phyloP scores from a whole-genome alignment of 108 stramenopile species.

The Cylindrotheca fusiformis region DNA sequence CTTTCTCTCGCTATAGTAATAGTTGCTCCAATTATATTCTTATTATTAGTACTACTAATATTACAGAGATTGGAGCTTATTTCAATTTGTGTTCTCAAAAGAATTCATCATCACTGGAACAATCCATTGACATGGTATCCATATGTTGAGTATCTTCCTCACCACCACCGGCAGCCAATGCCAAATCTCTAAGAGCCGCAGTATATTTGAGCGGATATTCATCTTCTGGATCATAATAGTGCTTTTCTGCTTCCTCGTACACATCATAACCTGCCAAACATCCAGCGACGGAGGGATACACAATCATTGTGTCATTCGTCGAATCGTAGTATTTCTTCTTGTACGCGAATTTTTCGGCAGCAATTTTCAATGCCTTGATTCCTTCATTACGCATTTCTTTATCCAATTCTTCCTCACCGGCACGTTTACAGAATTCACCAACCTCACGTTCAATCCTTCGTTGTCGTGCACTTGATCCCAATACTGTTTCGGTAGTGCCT shows the following conservation, averaged over 20 bases:
- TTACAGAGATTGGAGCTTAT: too few relatives aligned
- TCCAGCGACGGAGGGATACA: slow-evolving; percentile 18
- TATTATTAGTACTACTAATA: too few relatives aligned
- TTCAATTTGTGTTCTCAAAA: too few relatives aligned
- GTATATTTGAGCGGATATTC: slow-evolving; percentile 18
- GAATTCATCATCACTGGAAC: neutral
- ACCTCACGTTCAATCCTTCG: slow-evolving; percentile 8
- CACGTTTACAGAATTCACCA: slow-evolving; percentile 2
- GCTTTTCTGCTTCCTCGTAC: slow-evolving; percentile 29
- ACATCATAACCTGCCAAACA: slow-evolving; percentile 5
- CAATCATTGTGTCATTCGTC: slow-evolving; percentile 6
- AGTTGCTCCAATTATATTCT: too few relatives aligned
- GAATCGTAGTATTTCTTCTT: slow-evolving; percentile 23
- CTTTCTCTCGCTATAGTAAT: too few relatives aligned
- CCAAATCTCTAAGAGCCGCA: slow-evolving; percentile 19
- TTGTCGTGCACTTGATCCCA: neutral
- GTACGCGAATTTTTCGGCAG: slow-evolving; percentile 13
- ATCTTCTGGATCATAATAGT: slow-evolving; percentile 7
- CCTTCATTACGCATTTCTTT: slow-evolving; percentile 16
- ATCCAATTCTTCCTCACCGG: slow-evolving; percentile 25
- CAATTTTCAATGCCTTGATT: slow-evolving; percentile 6
- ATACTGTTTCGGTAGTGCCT: neutral
- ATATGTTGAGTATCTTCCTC: neutral
- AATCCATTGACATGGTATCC: slow-evolving; percentile 1
- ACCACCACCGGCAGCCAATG: neutral